Evolutionary conservation across 2,329 filamentous ascomycete genomes (phyloP), one percentile per base, ranked within the genome.

Genomic region (Laburnicola sp.): DNA sequence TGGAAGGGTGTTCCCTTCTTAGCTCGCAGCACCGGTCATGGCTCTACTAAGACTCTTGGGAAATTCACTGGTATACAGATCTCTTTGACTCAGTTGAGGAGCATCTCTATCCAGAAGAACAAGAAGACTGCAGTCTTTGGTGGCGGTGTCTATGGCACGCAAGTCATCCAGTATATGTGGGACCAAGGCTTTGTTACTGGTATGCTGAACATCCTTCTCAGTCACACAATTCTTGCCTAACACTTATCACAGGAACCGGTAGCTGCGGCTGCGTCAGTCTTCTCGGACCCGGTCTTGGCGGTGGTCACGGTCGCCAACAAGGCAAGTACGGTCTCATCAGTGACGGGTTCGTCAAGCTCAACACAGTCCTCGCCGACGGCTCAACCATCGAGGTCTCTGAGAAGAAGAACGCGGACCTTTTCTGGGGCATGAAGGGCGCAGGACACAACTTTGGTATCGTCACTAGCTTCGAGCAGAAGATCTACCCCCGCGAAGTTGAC

Each of bases 391-490:
- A 80, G 3, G 59, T 74, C 50, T 60, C 64, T 6, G 21, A 21
- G 2, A 64, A 68, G 22, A 74, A 75, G 0, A 21, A 37, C 34
- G 5, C 11, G 9, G 80, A 83, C 27, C 74, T 84, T 21, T 83
- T 74, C 61, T 84, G 80, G 81, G 81, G 71, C 0, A 72, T 84
- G 54, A 71, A 72, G 41, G 82, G 82, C 4, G 81, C 80, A 2
- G 82, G 81, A 1, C 78, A 82, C 49, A 83, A 82, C 64, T 83
- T 83, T 51, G 81, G 81, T 45, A 75, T 84, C 47, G 77, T 83
- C n/a, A 81, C 78, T 2, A 35, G 25, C n/a, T 31, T 50, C 10
- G 27, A 71, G 0, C 68, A 68, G 31, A 76, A 76, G 61, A 74
- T 80, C 46, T 79, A 77, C 53, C 40, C 40, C 11, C 40, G 40